Conservation (phyloP, 1,284 basidiomycete species). For the Ceratobasidium sp. region DNA sequence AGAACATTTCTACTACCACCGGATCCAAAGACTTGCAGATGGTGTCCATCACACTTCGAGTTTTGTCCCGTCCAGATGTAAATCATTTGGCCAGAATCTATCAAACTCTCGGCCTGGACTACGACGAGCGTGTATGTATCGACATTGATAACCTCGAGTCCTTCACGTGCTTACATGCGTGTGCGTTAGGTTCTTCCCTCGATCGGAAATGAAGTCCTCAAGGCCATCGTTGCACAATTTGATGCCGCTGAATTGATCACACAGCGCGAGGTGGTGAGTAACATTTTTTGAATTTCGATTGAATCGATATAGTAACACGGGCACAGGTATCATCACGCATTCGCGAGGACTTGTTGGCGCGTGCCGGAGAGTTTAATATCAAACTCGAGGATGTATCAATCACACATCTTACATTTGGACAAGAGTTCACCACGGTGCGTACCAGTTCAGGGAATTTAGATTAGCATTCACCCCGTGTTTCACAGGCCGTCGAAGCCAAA, state of each 20-base stretch:
- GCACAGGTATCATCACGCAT: conserved; percentile 89
- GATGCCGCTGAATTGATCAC: conserved; percentile 97
- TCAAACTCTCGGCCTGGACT: conserved; percentile 92
- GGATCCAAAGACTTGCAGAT: conserved; percentile 98
- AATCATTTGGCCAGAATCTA: conserved; percentile 92
- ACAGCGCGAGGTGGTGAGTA: conserved; percentile 79
- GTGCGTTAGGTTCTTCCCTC: conserved; percentile 63
- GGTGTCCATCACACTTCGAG: conserved; percentile 95
- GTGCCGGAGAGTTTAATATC: conserved; percentile 97
- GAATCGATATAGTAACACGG: conserved; percentile 11
- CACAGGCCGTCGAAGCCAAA: conserved; percentile 94
- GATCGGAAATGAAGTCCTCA: conserved; percentile 97
- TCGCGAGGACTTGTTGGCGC: conserved; percentile 88
- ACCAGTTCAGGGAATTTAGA: conserved; percentile 24
- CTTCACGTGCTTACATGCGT: background rate
- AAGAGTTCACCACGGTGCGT: conserved; percentile 26
- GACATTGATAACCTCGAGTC: background rate
- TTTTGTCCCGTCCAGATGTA: conserved; percentile 92
- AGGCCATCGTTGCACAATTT: conserved; percentile 98
- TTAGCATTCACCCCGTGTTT: conserved; percentile 21
- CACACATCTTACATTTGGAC: conserved; percentile 68
- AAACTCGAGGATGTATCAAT: conserved; percentile 97
- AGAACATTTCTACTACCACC: conserved; percentile 97
- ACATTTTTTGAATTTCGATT: background rate
- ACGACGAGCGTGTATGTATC: conserved; percentile 85